Base-by-base conservation (phyloP, 352 stramenopile species). In the Phytophthora lateralis region DNA sequence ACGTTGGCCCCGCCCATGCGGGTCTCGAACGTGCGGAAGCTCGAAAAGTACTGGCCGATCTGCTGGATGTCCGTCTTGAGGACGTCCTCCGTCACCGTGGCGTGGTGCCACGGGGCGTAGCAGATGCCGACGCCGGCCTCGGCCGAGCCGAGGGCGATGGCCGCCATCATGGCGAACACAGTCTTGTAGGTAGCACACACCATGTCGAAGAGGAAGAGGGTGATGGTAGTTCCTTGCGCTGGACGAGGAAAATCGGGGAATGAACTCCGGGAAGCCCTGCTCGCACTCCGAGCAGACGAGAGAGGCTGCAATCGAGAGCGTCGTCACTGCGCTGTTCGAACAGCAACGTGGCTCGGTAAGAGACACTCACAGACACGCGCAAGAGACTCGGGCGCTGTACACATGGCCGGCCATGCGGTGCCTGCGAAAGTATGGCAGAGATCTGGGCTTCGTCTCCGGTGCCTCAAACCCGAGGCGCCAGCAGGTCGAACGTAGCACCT, bases 21-120 rank as follows among this genome's bases (percentile, higher is more conserved):
- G 29, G 77, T 73, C 65, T 92, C 75, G 72, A 81, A 94, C 41
- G 85, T 90, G 53, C 85, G 85, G 32, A 94, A 75, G 50, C 66
- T 69, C 30, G 65, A 66, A 65, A 91, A 93, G 61, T 76, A 67
- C 67, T 78, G 34, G 29, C 50, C 60, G 8, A 84, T 63, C 51
- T 72, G 54, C 12, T 53, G 15, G 10, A 87, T 60, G 50, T 87
- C 75, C 4, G 49, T 32, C 24, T 54, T 29, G 8, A 87, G 39
- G 1, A 78, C 44, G 10, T 79, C 69, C 17, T 62, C 11, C 4
- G 45, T 74, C 27, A 89, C 78, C 8, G 32, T 52, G 2, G 18
- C 0, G 59, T 84, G 68, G 71, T 82, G 76, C 79, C 82, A 90
- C 55, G 82, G 76, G 42, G 71, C 76, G 73, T 90, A 91, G 76